Conservation (phyloP, 352 stramenopile species). For the Bremia lactucae region DNA sequence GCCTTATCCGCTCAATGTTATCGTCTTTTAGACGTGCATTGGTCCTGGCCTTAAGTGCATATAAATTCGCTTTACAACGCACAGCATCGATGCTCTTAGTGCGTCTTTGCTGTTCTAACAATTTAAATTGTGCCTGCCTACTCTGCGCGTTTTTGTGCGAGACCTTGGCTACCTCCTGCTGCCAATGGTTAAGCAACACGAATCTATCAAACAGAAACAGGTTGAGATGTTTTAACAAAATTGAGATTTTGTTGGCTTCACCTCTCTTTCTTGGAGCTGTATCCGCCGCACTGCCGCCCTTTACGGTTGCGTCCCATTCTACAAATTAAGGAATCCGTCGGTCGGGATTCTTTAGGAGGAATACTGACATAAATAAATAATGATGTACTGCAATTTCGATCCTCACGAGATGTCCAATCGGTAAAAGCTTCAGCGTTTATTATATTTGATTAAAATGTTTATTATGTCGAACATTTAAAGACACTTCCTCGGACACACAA, state of each 20-base stretch:
- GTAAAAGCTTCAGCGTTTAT: too few relatives aligned
- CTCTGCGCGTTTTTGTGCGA: constrained; percentile 32
- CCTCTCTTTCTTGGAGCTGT: constrained; percentile 65
- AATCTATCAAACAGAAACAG: constrained; percentile 31
- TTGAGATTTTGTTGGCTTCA: neutral
- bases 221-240: neutral
- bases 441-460: too few relatives aligned
- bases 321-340: too few relatives aligned
- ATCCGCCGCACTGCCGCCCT: constrained; percentile 58
- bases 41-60: constrained; percentile 60
- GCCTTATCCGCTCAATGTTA: constrained; percentile 58
- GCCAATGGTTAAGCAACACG: constrained; percentile 44
- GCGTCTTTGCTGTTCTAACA: constrained; percentile 28
- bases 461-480: too few relatives aligned
- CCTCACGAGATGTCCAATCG: too few relatives aligned
- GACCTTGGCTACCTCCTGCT: constrained; percentile 46
- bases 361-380: too few relatives aligned
- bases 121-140: constrained; percentile 34
- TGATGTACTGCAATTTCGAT: too few relatives aligned
- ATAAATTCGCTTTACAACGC: constrained; percentile 56
- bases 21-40: constrained; percentile 67
- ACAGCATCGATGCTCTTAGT: constrained; percentile 28
- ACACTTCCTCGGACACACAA: too few relatives aligned
- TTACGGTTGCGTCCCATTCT: constrained; percentile 63
- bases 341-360: too few relatives aligned